Base-by-base conservation (phyloP, 2,329 filamentous ascomycete genomes). In the Alternaria sp. region DNA sequence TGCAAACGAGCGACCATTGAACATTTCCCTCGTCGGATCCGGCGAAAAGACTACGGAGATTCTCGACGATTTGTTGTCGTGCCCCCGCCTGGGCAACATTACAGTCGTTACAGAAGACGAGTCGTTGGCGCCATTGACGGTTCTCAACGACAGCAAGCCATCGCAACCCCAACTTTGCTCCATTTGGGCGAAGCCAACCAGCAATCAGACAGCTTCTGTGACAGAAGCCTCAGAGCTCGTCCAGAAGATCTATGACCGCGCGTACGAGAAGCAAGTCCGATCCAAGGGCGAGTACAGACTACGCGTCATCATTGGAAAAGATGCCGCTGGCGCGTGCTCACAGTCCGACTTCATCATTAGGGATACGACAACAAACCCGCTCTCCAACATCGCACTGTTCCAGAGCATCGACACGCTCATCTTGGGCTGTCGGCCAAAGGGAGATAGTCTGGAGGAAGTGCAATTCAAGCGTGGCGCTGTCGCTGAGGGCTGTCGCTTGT, bases 381-480 rank as follows among this genome's bases (percentile, higher is more conserved):
- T 68, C 7, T 53, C 65, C 9, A 69, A 62, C 57, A 72, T 46
- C 20, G 62, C 62, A 9, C 54, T 77, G 20, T 72, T 77, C 57
- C 66, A 72, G 51, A 68, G 67, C 51, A 48, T 78, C 44, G 75
- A 77, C 48, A 47, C 70, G 32, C 72, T 78, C 18, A 72, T 74
- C 22, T 65, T 78, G 32, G 75, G 75, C 42, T 78, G 75, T 41
- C 74, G 72, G 55, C 70, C 73, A 54, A 75, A 74, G 54, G 73
- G 75, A 39, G 73, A 76, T 42, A 75, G 75, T 67, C 66, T 78
- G 42, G 70, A 78, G 53, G 75, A 78, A 61, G 73, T 78, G 54
- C 74, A 75, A 41, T 78, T 78, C 71, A 78, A 78, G 64, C 74
- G 73, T 18, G 72, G 71, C 14, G 67, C 66, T 9, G 74, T 76